phyloP scores from a whole-genome alignment of 495 filamentous ascomycete genomes.

The Cercophora sp. region DNA sequence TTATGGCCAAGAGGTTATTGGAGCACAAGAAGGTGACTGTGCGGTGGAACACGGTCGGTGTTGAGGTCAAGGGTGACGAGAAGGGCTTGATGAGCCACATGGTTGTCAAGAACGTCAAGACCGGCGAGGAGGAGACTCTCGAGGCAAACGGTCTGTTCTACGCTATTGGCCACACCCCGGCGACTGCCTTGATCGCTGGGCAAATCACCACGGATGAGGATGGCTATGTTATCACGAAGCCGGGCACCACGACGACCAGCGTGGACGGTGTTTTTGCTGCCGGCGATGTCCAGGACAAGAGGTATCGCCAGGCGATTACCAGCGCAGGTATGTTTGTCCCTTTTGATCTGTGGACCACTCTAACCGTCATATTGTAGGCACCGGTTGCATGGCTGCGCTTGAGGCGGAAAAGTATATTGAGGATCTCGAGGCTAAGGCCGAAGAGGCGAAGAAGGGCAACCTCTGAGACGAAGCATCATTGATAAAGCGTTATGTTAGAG shows the following conservation, averaged over 20 bases:
- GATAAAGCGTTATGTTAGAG: slow-evolving; percentile 8
- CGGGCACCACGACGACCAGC: slow-evolving; percentile 84
- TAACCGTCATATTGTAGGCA: slow-evolving; percentile 53
- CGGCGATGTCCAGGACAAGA: slow-evolving; percentile 97
- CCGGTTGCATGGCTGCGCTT: slow-evolving; percentile 90
- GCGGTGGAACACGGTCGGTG: slow-evolving; percentile 73
- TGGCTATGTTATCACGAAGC: slow-evolving; percentile 80
- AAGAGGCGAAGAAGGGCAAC: slow-evolving; percentile 36
- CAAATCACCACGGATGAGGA: slow-evolving; percentile 84
- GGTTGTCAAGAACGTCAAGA: slow-evolving; percentile 71
- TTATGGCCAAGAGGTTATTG: slow-evolving; percentile 84
- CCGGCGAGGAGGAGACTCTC: slow-evolving; percentile 72
- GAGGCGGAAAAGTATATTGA: slow-evolving; percentile 90
- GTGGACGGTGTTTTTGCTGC: slow-evolving; percentile 92
- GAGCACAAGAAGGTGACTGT: slow-evolving; percentile 85
- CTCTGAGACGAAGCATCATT: slow-evolving; percentile 16
- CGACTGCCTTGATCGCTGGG: slow-evolving; percentile 79
- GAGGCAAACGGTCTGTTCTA: slow-evolving; percentile 95
- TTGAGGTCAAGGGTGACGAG: slow-evolving; percentile 78
- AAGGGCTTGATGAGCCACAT: slow-evolving; percentile 84
- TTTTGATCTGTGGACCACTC: slow-evolving; percentile 9
- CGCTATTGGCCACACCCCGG: slow-evolving; percentile 94
- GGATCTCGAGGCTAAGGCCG: slow-evolving; percentile 59
- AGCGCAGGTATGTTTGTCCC: slow-evolving; percentile 72
- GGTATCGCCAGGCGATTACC: slow-evolving; percentile 95